Percentiles rank a stretch among this genome's conserved stretches.
These are phyloP conservation scores for Huntiella moniliformis DNA, from an alignment of 2,329 filamentous ascomycete genomes.

Conservation along the genomic window DNA sequence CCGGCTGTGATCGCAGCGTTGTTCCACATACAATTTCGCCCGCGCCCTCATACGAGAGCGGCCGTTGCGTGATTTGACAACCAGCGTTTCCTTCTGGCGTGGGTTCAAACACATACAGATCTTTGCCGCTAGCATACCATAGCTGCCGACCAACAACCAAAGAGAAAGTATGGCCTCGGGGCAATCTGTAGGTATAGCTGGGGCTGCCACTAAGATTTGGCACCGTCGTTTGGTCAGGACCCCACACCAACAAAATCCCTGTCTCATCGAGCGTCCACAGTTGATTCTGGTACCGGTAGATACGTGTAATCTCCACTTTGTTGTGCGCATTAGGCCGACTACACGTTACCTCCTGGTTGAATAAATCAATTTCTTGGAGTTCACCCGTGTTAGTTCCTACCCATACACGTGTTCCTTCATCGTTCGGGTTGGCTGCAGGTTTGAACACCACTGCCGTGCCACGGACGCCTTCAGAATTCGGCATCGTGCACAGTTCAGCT, in stretches of 20 bases:
- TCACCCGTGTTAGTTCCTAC: conserved; percentile 79
- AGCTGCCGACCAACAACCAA: conserved; percentile 69
- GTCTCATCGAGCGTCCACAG: conserved; percentile 90
- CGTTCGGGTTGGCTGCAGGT: conserved; percentile 54
- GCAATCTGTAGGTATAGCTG: conserved; percentile 53
- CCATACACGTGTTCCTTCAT: conserved; percentile 73
- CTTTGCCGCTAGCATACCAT: conserved; percentile 77
- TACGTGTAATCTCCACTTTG: conserved; percentile 61
- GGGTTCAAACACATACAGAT: conserved; percentile 68
- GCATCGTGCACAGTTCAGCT: conserved; percentile 59
- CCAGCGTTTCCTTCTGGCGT: conserved; percentile 46
- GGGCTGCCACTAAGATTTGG: conserved; percentile 60
- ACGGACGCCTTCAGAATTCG: conserved; percentile 70
- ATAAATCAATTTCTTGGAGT: conserved; percentile 71
- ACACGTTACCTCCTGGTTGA: conserved; percentile 48
- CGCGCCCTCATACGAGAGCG: conserved; percentile 50
- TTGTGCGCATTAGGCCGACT: conserved; percentile 56
- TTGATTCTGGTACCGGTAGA: conserved; percentile 71
- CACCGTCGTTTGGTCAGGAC: conserved; percentile 48
- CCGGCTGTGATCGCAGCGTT: conserved; percentile 52
- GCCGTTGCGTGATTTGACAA: conserved; percentile 56
- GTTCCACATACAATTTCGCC: conserved; percentile 80
- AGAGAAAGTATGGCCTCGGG: conserved; percentile 70
- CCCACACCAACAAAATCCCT: conserved; percentile 76
- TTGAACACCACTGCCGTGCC: conserved; percentile 73